Percentiles rank a stretch among this genome's conserved stretches.
Evolutionary conservation across 2,329 filamentous ascomycete genomes (phyloP).

Genomic region (Colletotrichum neosansevieriae): DNA sequence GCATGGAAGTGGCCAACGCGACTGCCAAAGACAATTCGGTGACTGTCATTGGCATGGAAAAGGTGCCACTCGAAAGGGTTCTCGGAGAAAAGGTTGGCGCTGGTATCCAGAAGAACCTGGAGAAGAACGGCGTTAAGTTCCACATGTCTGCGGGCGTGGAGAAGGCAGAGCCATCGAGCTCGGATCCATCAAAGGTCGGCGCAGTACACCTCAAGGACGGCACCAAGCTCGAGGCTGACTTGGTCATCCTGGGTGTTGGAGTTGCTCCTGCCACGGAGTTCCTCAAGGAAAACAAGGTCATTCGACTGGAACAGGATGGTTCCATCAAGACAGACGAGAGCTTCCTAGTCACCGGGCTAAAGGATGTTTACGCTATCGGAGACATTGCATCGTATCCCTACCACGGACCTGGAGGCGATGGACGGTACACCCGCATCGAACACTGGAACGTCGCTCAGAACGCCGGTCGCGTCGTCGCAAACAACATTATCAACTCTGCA

Average conservation of each 20-base stretch:
- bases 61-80: slow-evolving; percentile 84
- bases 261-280: slow-evolving; percentile 88
- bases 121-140: slow-evolving; percentile 92
- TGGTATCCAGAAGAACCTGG: slow-evolving; percentile 82
- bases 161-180: slow-evolving; percentile 79
- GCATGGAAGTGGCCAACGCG: slow-evolving; percentile 95
- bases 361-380: slow-evolving; percentile 91
- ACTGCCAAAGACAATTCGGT: slow-evolving; percentile 84
- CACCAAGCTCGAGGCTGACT: slow-evolving; percentile 83
- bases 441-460: slow-evolving; percentile 99
- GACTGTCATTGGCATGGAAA: slow-evolving; percentile 89
- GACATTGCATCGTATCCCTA: slow-evolving; percentile 98
- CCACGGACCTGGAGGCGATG: slow-evolving; percentile 85
- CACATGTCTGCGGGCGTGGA: slow-evolving; percentile 84
- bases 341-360: slow-evolving; percentile 80
- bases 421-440: slow-evolving; percentile 84
- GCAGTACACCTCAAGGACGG: slow-evolving; percentile 87
- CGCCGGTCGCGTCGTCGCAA: slow-evolving; percentile 82
- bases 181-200: slow-evolving; percentile 79
- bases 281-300: slow-evolving; percentile 76
- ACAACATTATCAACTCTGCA: slow-evolving; percentile 77
- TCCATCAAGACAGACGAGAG: slow-evolving; percentile 84
- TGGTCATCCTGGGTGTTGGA: slow-evolving; percentile 92
- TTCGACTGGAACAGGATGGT: slow-evolving; percentile 85
- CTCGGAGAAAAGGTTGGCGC: slow-evolving; percentile 85